These are phyloP conservation scores for Xylaria bambusicola DNA, from an alignment of 495 filamentous ascomycete species.

Conservation along the genomic window DNA sequence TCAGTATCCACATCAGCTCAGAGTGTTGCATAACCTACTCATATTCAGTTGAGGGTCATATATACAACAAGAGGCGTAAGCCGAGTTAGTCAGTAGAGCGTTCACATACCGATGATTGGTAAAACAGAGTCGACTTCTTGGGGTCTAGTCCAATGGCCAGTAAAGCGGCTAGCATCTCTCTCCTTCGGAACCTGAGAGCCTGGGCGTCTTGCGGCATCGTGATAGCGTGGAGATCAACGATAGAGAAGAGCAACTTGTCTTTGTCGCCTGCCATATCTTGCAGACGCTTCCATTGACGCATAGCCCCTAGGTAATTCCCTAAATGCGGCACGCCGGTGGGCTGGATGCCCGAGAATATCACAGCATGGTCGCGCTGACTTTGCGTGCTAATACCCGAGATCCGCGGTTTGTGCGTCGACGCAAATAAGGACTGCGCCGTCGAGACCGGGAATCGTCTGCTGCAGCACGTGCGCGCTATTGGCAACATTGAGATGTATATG, in stretches of 20 bases:
- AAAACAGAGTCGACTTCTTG: conserved; percentile 74
- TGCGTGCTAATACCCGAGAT: not conserved
- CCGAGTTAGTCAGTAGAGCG: not conserved
- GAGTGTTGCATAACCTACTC: conserved; percentile 73
- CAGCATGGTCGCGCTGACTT: conserved; percentile 26
- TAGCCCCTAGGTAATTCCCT: conserved; percentile 94
- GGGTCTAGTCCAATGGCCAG: conserved; percentile 84
- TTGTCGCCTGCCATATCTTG: conserved; percentile 64
- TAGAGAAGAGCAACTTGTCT: conserved; percentile 69
- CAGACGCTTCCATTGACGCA: conserved; percentile 79
- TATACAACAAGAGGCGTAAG: not conserved
- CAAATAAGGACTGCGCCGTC: conserved; percentile 8
- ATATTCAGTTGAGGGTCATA: not conserved
- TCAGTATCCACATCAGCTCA: conserved; percentile 95
- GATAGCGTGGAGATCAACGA: conserved; percentile 93
- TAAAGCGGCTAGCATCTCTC: conserved; percentile 74
- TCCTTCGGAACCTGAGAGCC: conserved; percentile 62
- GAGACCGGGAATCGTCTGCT: conserved; percentile 23
- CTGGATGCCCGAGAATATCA: conserved; percentile 94
- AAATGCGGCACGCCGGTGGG: conserved; percentile 95
- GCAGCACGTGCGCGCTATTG: conserved; percentile 28
- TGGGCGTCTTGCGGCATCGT: conserved; percentile 67
- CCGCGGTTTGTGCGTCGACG: not conserved
- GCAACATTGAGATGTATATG: conserved; percentile 25
- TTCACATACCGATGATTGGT: conserved; percentile 65